phyloP scores from a whole-genome alignment of 495 filamentous ascomycete genomes.

The Neurospora sp. region DNA sequence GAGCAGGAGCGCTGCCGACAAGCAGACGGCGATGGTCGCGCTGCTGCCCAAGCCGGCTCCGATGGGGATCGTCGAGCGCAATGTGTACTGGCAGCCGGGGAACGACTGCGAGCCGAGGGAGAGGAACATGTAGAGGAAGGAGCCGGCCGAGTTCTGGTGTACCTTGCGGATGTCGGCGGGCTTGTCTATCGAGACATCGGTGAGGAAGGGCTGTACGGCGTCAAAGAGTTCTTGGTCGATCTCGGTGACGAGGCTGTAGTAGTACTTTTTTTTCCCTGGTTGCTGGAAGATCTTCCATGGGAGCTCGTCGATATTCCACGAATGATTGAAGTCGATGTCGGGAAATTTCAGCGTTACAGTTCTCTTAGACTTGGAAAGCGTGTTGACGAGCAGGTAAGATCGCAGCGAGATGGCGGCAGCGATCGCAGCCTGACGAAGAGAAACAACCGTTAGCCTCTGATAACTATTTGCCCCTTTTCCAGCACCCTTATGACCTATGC shows the following conservation, averaged over 20 bases:
- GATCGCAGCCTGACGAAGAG: slow-evolving; percentile 57
- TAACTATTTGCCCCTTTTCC: neutral
- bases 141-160: slow-evolving; percentile 65
- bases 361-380: slow-evolving; percentile 73
- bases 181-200: slow-evolving; percentile 52
- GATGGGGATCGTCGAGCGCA: slow-evolving; percentile 90
- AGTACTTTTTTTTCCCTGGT: slow-evolving; percentile 79
- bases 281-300: slow-evolving; percentile 75
- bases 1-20: slow-evolving; percentile 75
- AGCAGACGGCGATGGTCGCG: slow-evolving; percentile 81
- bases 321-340: slow-evolving; percentile 76
- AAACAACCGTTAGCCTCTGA: slow-evolving; percentile 2
- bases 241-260: slow-evolving; percentile 77
- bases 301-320: slow-evolving; percentile 82
- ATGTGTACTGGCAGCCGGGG: slow-evolving; percentile 73
- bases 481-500: neutral
- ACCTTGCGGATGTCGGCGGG: slow-evolving; percentile 61
- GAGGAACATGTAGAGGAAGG: slow-evolving; percentile 89
- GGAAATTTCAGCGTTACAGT: slow-evolving; percentile 80
- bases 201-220: slow-evolving; percentile 66
- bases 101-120: slow-evolving; percentile 72
- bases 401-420: slow-evolving; percentile 89
- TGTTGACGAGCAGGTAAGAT: slow-evolving; percentile 89
- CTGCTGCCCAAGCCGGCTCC: slow-evolving; percentile 88
- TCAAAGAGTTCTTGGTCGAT: slow-evolving; percentile 72